Percentiles rank a stretch among this genome's conserved stretches.
Evolutionary conservation across 176 grass and related monocot genomes (phyloP).

Genomic region (Oryza brachyantha): DNA sequence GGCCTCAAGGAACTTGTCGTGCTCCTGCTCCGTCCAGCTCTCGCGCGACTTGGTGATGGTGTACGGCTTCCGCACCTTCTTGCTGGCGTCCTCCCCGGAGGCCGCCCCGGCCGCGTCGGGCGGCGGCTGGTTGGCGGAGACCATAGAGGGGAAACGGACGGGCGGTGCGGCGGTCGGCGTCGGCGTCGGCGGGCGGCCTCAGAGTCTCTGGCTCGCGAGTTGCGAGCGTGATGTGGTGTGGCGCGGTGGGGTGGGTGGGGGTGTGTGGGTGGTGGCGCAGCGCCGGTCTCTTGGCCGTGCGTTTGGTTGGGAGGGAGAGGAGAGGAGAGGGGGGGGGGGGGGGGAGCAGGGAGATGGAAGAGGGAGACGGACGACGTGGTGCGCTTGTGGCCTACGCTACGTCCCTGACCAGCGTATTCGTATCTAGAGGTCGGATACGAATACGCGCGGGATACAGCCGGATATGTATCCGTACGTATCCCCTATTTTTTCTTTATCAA

Average conservation of each 20-base stretch:
- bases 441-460: no score
- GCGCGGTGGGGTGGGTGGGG: constrained; percentile 22
- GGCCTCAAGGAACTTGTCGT: constrained; percentile 90
- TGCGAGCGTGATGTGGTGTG: constrained; percentile 11
- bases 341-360: background rate
- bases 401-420: no score
- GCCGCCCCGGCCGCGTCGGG: constrained; percentile 9
- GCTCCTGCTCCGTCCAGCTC: constrained; percentile 96
- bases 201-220: constrained; percentile 1
- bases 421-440: no score
- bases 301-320: background rate
- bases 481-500: no score
- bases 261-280: constrained; percentile 43
- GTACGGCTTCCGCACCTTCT: constrained; percentile 88
- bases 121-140: constrained; percentile 38
- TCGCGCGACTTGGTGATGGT: constrained; percentile 88
- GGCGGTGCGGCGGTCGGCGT: background rate
- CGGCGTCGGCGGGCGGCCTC: background rate
- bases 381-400: constrained; percentile 49
- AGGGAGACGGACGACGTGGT: background rate
- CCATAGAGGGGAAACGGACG: constrained; percentile 9
- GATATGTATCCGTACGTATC: no score
- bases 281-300: constrained; percentile 11
- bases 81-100: constrained; percentile 61
- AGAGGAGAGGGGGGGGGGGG: background rate